These are phyloP conservation scores for Mangifera indica DNA, from an alignment of 345 rosid genomes.

Conservation along the genomic window DNA sequence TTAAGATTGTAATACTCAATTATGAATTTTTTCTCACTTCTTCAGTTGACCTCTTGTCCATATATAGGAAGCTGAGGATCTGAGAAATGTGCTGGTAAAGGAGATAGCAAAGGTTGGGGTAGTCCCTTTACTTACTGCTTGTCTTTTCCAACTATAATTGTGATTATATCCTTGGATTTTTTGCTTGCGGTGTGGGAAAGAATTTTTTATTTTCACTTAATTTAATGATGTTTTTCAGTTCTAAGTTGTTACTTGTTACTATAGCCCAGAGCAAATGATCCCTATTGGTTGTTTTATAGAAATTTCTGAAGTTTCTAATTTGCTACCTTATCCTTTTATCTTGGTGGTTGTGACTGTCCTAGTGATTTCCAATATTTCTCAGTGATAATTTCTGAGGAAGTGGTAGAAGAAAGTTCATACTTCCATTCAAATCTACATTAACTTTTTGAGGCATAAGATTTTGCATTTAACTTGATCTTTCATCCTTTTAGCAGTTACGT, in stretches of 20 bases:
- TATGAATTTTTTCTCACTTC: neutral
- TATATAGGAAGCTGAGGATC: slow-evolving; percentile 57
- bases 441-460: neutral
- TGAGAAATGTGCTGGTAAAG: slow-evolving; percentile 42
- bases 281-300: neutral
- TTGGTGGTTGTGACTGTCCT: neutral
- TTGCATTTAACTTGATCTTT: neutral
- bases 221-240: neutral
- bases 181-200: slow-evolving; percentile 1
- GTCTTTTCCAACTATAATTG: neutral
- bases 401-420: neutral
- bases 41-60: slow-evolving; percentile 15
- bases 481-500: slow-evolving; percentile 9
- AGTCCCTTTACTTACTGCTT: slow-evolving; percentile 14
- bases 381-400: no score
- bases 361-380: neutral
- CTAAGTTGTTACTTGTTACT: neutral
- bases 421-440: neutral
- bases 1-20: neutral
- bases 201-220: neutral
- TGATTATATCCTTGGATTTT: neutral
- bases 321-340: neutral
- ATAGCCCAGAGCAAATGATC: neutral
- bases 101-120: slow-evolving; percentile 56
- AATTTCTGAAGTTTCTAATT: neutral